Evolutionary conservation across 768 basidiomycete genomes (phyloP).

Genomic region (Hericium erinaceus): DNA sequence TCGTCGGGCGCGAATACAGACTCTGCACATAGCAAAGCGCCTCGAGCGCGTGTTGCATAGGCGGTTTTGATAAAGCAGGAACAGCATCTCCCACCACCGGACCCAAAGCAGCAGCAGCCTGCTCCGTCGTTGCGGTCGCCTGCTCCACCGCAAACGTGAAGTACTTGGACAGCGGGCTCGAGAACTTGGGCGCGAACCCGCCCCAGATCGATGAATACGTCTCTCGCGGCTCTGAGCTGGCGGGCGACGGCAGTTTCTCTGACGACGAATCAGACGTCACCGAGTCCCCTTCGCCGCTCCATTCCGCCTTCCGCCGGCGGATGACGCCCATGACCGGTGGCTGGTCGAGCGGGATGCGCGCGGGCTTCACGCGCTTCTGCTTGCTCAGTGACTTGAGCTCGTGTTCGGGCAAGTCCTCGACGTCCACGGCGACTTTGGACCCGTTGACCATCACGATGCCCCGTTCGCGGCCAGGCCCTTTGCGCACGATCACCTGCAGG

Average conservation of each 20-base stretch:
- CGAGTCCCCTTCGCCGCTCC: conserved; percentile 43
- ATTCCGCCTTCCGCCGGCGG: conserved; percentile 60
- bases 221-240: conserved; percentile 1
- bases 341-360: conserved; percentile 86
- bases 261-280: conserved; percentile 1
- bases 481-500: conserved; percentile 63
- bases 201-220: conserved; percentile 32
- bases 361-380: conserved; percentile 80
- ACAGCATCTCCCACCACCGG: conserved; percentile 31
- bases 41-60: conserved; percentile 76
- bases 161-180: conserved; percentile 63
- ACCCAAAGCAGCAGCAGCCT: conserved; percentile 69
- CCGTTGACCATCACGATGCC: conserved; percentile 87
- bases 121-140: conserved; percentile 63
- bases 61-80: conserved; percentile 50
- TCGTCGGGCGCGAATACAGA: conserved; percentile 44
- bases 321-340: conserved; percentile 74
- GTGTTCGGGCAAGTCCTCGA: conserved; percentile 78
- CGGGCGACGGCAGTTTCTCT: not conserved
- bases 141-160: conserved; percentile 70
- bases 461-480: conserved; percentile 62
- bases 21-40: conserved; percentile 74
- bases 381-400: conserved; percentile 79
- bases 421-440: conserved; percentile 71
- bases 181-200: conserved; percentile 47